Base-by-base conservation (phyloP, 176 grass and related monocot species). In the Microstegium vimineum region DNA sequence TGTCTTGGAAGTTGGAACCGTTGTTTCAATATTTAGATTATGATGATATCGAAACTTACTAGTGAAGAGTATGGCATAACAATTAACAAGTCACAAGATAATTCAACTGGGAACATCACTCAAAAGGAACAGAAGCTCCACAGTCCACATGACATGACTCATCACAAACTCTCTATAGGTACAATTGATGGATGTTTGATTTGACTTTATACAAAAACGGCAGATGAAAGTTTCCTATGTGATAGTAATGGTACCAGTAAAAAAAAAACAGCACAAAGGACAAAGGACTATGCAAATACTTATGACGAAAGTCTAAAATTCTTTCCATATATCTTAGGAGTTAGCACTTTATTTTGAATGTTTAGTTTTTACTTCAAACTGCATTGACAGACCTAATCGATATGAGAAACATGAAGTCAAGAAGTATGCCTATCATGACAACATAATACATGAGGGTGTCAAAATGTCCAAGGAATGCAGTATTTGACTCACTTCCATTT, bases 21-120 rank as follows among this genome's bases (percentile, higher is more conserved):
- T 41, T 47, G 51, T 71, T 59, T 35, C 57, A 42, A n/a, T 12
- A 83, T 45, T 73, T 78, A 34, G 36, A 75, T 70, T 62, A 54
- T 62, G 65, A 31, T 26, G 74, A 75, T 6, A 75, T 23, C 47
- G 20, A 10, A 81, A 69, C 59, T 51, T 71, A 85, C 25, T 71
- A 34, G 30, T 69, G 23, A 25, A 89, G 10, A 41, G 22, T 52
- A 71, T 70, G 51, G 9, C 49, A 74, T 59, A 25, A 80, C 7
- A 85, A 69, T 27, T 41, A 49, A 33, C 6, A 49, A 45, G 22
- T 47, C 15, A 51, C n/a, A n/a, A n/a, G 22, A 71, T 62, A 64
- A 47, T 71, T 64, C 63, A 76, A 69, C 45, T 60, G 4, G 30
- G 54, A 34, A 23, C 20, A 84, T 13, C 37, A 65, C 6, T 41